Evolutionary conservation across 148 eudicot species (phyloP), one percentile per base, ranked within the genome.

Genomic region (Rhododendron vialii): DNA sequence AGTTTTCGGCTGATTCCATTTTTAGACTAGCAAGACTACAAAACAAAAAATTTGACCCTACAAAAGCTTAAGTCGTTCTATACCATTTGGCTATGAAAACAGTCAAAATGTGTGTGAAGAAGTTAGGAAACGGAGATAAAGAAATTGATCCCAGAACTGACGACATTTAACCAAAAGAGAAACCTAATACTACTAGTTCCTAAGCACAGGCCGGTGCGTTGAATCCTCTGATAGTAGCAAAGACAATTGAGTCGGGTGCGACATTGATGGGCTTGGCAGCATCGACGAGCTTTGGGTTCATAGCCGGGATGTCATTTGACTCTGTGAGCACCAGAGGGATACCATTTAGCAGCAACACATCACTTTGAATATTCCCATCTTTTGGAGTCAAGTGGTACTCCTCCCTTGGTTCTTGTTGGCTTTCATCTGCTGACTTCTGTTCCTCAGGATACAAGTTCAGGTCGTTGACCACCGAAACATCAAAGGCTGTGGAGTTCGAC

Each of bases 361-460:
- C 89, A 57, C 93, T 94, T 33, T 80, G 91, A 61, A 94, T 88
- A 65, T 91, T 76, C 1, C 95, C 95, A 61, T 84, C 89, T 82
- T 89, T 30, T 5, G 95, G 93, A n/a, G 95, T 92, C 90, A 94
- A 78, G 81, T 91, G 93, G 82, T 94, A 94, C 89, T 94, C 95
- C 82, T 94, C 93, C 78, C 95, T 88, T 26, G 47, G n/a, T 33
- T 75, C 48, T 1, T 17, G 38, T 41, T 65, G 59, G n/a, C 50
- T 50, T 20, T 82, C 18, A 4, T 61, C 38, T 7, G 6, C 71
- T 3, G 65, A n/a, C 10, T 18, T 7, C 22, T 24, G 38, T n/a
- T 36, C 17, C 12, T 78, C n/a, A 55, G 90, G 89, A 86, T 77
- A 28, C 47, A 89, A 55, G 82, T 88, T 90, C 50, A 82, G 4